Conservation (phyloP, 2,329 filamentous ascomycete species). For the Cladophialophora carrionii region DNA sequence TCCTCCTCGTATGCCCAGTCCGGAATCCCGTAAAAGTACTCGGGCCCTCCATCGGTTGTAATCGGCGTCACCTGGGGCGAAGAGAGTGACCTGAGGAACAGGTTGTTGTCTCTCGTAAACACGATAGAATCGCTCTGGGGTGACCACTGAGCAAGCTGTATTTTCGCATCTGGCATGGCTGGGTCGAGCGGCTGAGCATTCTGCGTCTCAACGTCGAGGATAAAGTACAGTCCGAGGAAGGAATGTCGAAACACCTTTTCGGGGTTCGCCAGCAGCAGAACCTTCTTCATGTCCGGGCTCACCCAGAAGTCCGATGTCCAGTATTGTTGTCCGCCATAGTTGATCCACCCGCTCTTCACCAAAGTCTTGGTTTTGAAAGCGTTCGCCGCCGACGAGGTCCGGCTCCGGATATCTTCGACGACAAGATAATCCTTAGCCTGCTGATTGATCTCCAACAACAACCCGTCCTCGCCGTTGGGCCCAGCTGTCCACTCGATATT, state of each 20-base stretch:
- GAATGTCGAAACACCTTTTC: conserved; percentile 89
- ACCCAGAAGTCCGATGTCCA: conserved; percentile 68
- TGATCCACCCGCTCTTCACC: conserved; percentile 71
- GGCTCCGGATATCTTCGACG: conserved; percentile 78
- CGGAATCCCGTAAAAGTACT: conserved; percentile 93
- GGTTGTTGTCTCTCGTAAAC: conserved; percentile 89
- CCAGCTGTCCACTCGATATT: conserved; percentile 54
- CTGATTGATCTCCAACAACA: conserved; percentile 72
- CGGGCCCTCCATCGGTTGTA: conserved; percentile 80
- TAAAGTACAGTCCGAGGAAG: conserved; percentile 82
- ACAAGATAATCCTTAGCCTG: conserved; percentile 73
- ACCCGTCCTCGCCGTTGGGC: conserved; percentile 67
- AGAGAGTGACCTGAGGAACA: conserved; percentile 74
- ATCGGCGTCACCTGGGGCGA: conserved; percentile 68
- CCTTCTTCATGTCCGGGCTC: conserved; percentile 81
- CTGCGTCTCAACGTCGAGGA: conserved; percentile 86
- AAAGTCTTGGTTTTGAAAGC: conserved; percentile 65
- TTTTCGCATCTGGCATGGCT: conserved; percentile 61
- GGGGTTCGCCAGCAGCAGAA: conserved; percentile 74
- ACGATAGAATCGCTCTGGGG: conserved; percentile 82
- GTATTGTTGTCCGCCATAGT: conserved; percentile 60
- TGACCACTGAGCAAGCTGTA: conserved; percentile 89
- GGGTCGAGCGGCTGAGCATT: conserved; percentile 76
- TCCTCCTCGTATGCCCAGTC: conserved; percentile 97
- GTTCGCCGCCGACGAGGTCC: conserved; percentile 46